phyloP scores from a whole-genome alignment of 495 filamentous ascomycete species.

The Bacidia gigantensis region DNA sequence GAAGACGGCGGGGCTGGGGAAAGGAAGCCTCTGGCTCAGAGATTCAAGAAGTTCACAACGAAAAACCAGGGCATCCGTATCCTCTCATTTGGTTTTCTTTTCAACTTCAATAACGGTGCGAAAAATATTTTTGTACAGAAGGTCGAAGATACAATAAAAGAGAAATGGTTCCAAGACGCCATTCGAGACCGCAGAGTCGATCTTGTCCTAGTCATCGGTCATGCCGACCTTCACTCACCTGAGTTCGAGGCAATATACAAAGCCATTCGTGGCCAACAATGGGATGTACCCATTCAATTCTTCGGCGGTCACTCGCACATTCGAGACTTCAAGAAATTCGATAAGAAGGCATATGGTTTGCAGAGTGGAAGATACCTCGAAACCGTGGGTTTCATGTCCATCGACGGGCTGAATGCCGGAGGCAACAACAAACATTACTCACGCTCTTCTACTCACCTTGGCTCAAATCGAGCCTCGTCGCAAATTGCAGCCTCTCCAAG shows the following conservation, averaged over 20 bases:
- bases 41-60: conserved; percentile 79
- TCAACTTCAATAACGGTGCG: conserved; percentile 77
- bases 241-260: conserved; percentile 68
- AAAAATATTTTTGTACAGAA: conserved; percentile 78
- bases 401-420: conserved; percentile 47
- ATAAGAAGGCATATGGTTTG: conserved; percentile 64
- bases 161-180: conserved; percentile 79
- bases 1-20: conserved; percentile 46
- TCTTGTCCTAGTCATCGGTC: conserved; percentile 75
- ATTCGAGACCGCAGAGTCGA: conserved; percentile 70
- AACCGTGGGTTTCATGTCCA: conserved; percentile 91
- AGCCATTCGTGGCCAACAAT: conserved; percentile 62
- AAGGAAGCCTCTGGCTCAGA: conserved; percentile 60
- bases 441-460: background rate
- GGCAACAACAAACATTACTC: conserved; percentile 17
- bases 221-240: conserved; percentile 65
- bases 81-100: conserved; percentile 83
- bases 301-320: conserved; percentile 90
- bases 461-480: background rate
- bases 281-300: conserved; percentile 78
- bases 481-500: conserved; percentile 21
- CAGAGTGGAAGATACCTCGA: conserved; percentile 95
- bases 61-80: conserved; percentile 74
- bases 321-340: conserved; percentile 70
- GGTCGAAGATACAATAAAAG: conserved; percentile 63